These are phyloP conservation scores for Erodium trifolium DNA, from an alignment of 441 rosid species.

Conservation along the genomic window DNA sequence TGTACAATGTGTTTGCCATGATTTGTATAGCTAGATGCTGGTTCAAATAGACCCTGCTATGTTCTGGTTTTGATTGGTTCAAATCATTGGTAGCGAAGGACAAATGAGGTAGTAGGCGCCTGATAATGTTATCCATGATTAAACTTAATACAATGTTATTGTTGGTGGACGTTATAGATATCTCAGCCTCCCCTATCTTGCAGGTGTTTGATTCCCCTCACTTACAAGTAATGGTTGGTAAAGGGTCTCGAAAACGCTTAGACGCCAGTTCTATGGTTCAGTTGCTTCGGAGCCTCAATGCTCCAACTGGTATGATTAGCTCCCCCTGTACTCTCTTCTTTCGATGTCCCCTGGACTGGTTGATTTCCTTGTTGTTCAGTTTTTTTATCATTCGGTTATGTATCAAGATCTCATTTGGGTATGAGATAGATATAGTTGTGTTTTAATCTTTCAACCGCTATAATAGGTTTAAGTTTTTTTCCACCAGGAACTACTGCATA, in stretches of 20 bases:
- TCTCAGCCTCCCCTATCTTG: not conserved
- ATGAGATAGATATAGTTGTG: not conserved
- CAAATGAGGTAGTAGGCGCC: not conserved
- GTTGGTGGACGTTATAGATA: not conserved
- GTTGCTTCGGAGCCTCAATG: conserved; percentile 53
- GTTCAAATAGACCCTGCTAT: not conserved
- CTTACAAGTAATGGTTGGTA: conserved; percentile 56
- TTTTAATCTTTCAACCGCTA: not conserved
- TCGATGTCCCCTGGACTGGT: not conserved
- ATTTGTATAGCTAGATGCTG: not conserved
- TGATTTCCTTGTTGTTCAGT: not conserved
- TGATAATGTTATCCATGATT: too few relatives aligned
- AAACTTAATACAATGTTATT: not conserved
- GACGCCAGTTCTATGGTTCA: conserved; percentile 65
- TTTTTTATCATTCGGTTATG: not conserved
- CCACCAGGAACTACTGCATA: conserved; percentile 65
- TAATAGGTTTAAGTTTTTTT: conserved; percentile 16
- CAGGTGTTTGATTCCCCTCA: conserved; percentile 78
- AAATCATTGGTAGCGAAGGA: not conserved
- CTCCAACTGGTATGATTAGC: conserved; percentile 47
- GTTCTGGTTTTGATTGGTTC: not conserved
- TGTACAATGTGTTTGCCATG: not conserved
- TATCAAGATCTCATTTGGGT: not conserved
- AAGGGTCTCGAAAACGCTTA: conserved; percentile 56
- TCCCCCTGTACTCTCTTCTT: not conserved